Base-by-base conservation (phyloP, 371 early-diverging fungal genomes). In the Aphelidium insulamus region DNA sequence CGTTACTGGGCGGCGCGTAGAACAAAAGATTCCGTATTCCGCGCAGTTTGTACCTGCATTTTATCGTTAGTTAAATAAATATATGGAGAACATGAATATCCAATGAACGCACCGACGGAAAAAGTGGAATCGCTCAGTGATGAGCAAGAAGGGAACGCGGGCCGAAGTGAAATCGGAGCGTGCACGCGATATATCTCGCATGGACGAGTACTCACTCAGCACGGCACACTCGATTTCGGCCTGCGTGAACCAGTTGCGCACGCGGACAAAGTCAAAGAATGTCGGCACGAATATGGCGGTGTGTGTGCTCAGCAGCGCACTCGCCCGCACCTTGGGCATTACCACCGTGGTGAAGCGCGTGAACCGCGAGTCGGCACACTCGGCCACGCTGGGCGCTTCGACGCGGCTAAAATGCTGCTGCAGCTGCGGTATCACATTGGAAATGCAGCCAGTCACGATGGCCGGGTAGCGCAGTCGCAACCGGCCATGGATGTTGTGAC, bases 101-200 rank as follows among this genome's bases (percentile, higher is more conserved):
- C 7, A 24, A 34, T 30, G 17, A 15, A 6, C 26, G 22, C 45
- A 65, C 59, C 85, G 52, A 45, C 84, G 63, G 60, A 78, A 97
- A 49, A 79, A 97, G 52, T 92, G 88, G 37, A 80, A 72, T 19
- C 97, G 72, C 50, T 92, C 97, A 5, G 91, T 86, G 41, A 70
- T 71, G 7, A 97, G 44, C 28, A 91, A 38, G 36, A 83, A 72
- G 30, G 60, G 54, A 14, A 64, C 46, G n/a, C 72, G 59, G 10
- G 83, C 85, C 15, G 72, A 67, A 55, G 72, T 78, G 45, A 92
- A 86, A 30, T 59, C 44, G 3, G 71, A 49, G 32, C 91, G 67
- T 0, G 78, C 69, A 21, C 78, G 57, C 20, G 78, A 66, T 12
- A 85, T 69, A 27, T 79, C 77, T 15, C 45, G 30, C 33, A 34